Evolutionary conservation across 2,329 filamentous ascomycete genomes (phyloP).

Genomic region (Fusarium lateritium): DNA sequence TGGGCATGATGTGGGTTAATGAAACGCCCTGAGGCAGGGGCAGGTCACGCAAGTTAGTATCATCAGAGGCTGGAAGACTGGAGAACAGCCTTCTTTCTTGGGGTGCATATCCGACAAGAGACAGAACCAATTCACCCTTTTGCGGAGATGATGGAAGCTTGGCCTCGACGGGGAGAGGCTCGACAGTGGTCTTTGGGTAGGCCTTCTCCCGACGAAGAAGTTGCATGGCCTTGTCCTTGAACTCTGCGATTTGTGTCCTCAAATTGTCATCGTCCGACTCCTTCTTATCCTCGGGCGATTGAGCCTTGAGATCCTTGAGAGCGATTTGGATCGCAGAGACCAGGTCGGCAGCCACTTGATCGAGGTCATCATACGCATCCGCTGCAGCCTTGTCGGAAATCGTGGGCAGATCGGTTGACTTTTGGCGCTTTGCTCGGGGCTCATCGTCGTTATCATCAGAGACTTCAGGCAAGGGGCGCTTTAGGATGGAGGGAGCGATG

Average conservation of each 20-base stretch:
- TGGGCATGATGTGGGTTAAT: conserved; percentile 55
- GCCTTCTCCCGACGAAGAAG: conserved; percentile 74
- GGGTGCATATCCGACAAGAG: conserved; percentile 81
- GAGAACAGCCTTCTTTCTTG: conserved; percentile 87
- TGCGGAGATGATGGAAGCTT: conserved; percentile 56
- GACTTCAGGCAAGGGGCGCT: conserved; percentile 64
- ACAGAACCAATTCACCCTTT: conserved; percentile 74
- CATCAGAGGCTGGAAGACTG: conserved; percentile 71
- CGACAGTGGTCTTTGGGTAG: conserved; percentile 60
- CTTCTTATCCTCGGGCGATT: conserved; percentile 50
- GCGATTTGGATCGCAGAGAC: conserved; percentile 64
- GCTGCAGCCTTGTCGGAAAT: conserved; percentile 69
- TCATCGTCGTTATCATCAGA: conserved; percentile 61
- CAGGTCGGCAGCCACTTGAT: conserved; percentile 75
- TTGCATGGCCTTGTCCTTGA: conserved; percentile 74
- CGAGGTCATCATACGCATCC: conserved; percentile 71
- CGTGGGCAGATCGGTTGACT: conserved; percentile 64
- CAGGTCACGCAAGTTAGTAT: conserved; percentile 56
- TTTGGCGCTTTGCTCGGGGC: conserved; percentile 73
- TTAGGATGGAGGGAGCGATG: conserved; percentile 67
- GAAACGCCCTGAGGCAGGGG: conserved; percentile 82
- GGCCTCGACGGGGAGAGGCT: conserved; percentile 59
- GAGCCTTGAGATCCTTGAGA: conserved; percentile 61
- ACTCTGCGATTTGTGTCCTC: conserved; percentile 65
- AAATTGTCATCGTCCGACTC: conserved; percentile 53